These are phyloP conservation scores for Emericellopsis cladophorae DNA, from an alignment of 2,329 filamentous ascomycete genomes.

Conservation along the genomic window DNA sequence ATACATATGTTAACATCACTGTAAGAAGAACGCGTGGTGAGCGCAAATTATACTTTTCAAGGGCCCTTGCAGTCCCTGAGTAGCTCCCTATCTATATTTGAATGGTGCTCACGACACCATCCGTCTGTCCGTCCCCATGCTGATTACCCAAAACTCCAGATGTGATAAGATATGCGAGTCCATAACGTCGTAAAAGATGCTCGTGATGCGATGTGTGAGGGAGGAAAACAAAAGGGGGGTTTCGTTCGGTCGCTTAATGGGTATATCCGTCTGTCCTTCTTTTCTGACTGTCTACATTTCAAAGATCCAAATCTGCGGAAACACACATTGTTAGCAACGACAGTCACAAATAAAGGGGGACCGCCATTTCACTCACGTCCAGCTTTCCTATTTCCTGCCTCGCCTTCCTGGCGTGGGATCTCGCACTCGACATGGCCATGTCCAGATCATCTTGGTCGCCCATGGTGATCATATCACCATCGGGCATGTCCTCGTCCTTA, in stretches of 20 bases:
- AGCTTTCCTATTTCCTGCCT: constrained; percentile 79
- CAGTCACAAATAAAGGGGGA: constrained; percentile 9
- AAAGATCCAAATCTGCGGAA: constrained; percentile 33
- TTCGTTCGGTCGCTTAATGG: constrained; percentile 6
- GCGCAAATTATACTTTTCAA: too few relatives aligned
- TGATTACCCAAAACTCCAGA: too few relatives aligned
- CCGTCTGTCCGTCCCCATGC: too few relatives aligned
- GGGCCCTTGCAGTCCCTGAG: too few relatives aligned
- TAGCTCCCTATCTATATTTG: too few relatives aligned
- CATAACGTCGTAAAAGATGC: too few relatives aligned
- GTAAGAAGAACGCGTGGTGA: too few relatives aligned
- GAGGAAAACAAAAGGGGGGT: not conserved
- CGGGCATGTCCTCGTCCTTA: constrained; percentile 61
- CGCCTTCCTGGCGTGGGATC: constrained; percentile 57
- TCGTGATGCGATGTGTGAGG: too few relatives aligned
- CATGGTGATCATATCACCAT: constrained; percentile 92
- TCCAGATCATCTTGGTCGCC: constrained; percentile 94
- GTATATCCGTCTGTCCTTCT: constrained; percentile 14
- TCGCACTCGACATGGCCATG: constrained; percentile 64
- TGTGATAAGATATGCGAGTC: too few relatives aligned
- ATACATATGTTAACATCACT: too few relatives aligned
- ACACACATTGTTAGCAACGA: constrained; percentile 7
- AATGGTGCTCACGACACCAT: too few relatives aligned
- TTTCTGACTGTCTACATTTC: too few relatives aligned
- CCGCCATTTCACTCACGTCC: constrained; percentile 55